A percentile compares a stretch with the other conserved stretches of the same genome.
These are phyloP conservation scores for Colletotrichum brevisporum DNA, from an alignment of 2,329 filamentous ascomycete genomes.

Conservation along the genomic window DNA sequence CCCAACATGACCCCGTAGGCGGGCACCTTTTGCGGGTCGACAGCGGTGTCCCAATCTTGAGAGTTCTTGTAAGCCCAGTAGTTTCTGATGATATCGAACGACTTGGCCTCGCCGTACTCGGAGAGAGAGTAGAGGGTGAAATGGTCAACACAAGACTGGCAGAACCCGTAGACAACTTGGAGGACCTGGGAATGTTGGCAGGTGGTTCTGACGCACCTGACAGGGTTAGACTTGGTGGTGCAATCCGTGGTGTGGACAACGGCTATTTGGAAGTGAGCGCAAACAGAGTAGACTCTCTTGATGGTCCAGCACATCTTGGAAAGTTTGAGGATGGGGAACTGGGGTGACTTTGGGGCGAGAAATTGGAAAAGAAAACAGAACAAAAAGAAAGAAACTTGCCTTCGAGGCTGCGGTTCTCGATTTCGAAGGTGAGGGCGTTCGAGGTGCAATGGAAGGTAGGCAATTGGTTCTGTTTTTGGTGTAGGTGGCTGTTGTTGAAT, in stretches of 20 bases:
- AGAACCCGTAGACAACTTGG: constrained; percentile 22
- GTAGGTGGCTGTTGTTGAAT: neutral
- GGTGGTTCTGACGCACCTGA: neutral
- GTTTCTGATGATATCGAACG: constrained; percentile 5
- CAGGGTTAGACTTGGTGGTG: neutral
- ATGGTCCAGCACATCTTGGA: constrained; percentile 17
- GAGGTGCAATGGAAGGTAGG: neutral
- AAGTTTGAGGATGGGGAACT: neutral
- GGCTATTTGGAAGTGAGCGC: constrained; percentile 7
- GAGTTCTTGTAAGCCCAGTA: constrained; percentile 36
- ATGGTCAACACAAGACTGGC: constrained; percentile 10
- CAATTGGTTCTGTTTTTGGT: neutral
- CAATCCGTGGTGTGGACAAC: neutral
- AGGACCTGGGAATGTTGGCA: constrained; percentile 27
- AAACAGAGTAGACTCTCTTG: constrained; percentile 23
- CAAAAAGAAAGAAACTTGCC: neutral
- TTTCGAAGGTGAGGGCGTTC: too few species aligned
- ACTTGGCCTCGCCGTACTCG: neutral
- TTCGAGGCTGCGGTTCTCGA: neutral
- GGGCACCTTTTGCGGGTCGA: constrained; percentile 7
- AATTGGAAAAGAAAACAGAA: neutral
- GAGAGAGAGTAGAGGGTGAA: neutral
- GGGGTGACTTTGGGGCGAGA: neutral
- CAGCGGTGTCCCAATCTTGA: constrained; percentile 3
- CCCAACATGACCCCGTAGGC: neutral